Evolutionary conservation across 441 rosid species (phyloP).

Genomic region (Viola pubescens): DNA sequence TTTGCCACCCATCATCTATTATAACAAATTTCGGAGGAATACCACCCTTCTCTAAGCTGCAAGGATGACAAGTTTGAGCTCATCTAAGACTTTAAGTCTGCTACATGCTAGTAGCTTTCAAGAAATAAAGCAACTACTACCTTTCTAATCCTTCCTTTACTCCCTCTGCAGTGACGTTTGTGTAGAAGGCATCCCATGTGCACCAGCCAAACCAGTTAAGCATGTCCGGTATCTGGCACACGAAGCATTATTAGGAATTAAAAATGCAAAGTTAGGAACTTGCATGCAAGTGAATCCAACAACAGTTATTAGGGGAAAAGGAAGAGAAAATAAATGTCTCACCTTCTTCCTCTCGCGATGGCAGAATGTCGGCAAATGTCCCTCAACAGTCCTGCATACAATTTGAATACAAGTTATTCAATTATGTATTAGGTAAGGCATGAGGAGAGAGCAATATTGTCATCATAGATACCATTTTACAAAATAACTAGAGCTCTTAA

Average conservation of each 20-base stretch:
- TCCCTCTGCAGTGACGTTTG: conserved; percentile 43
- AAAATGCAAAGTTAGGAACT: not conserved
- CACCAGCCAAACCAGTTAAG: conserved; percentile 73
- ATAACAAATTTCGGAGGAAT: conserved; percentile 51
- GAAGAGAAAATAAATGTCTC: not conserved
- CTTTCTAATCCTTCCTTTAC: conserved; percentile 47
- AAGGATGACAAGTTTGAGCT: conserved; percentile 9
- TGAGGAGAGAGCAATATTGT: not conserved
- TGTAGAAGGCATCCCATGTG: conserved; percentile 67
- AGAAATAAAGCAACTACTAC: conserved; percentile 14
- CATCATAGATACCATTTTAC: not conserved
- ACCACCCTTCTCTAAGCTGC: conserved; percentile 48
- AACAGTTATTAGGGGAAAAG: too few species aligned
- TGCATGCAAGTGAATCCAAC: not conserved
- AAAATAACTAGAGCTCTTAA: not conserved
- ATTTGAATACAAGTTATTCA: conserved; percentile 4
- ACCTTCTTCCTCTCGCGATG: conserved; percentile 58
- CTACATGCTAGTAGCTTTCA: not conserved
- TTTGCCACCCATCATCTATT: conserved; percentile 66
- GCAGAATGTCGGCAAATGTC: conserved; percentile 46
- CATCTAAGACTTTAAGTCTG: not conserved
- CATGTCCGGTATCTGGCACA: conserved; percentile 46
- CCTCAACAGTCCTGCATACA: conserved; percentile 40
- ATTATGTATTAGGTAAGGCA: not conserved
- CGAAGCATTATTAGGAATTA: not conserved